Evolutionary conservation across 805 yeast genomes (phyloP), one percentile per base, ranked within the genome.

Genomic region (Saturnispora halmiae): DNA sequence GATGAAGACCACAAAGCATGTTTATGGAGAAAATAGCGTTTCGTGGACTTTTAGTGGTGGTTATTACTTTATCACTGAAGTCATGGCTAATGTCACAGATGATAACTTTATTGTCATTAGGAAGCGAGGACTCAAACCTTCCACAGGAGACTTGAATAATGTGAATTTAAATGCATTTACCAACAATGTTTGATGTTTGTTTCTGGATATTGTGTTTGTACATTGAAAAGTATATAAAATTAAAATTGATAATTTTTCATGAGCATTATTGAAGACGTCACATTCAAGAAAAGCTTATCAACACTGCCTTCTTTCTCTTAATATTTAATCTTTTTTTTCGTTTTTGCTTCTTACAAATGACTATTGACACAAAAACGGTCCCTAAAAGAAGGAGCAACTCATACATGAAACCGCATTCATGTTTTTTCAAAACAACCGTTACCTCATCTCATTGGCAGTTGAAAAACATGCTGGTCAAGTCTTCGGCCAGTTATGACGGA

Each of bases 11-110:
- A 75, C 75, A 41, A 75, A 73, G 49, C 75, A 66, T 46, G 71
- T 72, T 53, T 79, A 86, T 48, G 78, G 73, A 14, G 72, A 73
- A 40, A 75, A 78, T 41, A 75, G 87, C 32, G 96, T 88, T 7
- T 82, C 94, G 35, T 87, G 96, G 96, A 86, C 95, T 0, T 77
- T 79, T 5, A 85, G 82, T 36, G 86, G 86, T 41, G 84, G 83
- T 1, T 77, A 75, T 8, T 87, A 83, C 59, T 88, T 73, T 57
- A 74, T 88, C 6, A 75, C 92, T 13, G 79, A 86, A 8, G 83
- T 84, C 7, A 54, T 56, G 56, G 42, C 42, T 3, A 61, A 58
- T 26, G 51, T 63, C n/a, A 56, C 59, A 14, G 57, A 49, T 21
- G 63, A 58, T 24, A 58, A 60, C 33, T 58, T 61, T 42, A 56